Base-by-base conservation (phyloP, 345 rosid species). In the Kandelia obovata region DNA sequence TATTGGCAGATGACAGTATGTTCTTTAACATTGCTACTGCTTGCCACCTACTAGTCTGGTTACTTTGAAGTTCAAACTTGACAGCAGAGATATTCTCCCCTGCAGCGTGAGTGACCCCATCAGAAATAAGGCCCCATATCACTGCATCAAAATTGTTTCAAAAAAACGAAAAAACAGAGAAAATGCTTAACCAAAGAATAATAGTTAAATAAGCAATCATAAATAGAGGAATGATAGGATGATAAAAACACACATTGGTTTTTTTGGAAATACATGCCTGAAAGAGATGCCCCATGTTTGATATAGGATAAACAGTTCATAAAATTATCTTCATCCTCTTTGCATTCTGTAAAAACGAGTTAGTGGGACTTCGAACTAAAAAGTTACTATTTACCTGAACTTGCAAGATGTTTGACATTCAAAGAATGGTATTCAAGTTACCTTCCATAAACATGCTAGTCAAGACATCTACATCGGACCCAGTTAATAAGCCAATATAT, bases 251-350 rank as follows among this genome's bases (percentile, higher is more conserved):
- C 26, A 30, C 13, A 35, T 27, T 32, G 2, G 58, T 17, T 59
- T 53, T 53, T 27, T 27, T 53, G 26, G 53, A 68, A 49, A 77
- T 77, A 84, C 76, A 72, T 67, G 87, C 96, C 87, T 82, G 92
- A 79, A 79, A 92, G 90, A 61, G 86, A 75, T 62, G 93, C 97
- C 61, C 97, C 99, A 71, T 80, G 89, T 60, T 81, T 83, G 76
- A 85, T 73, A 75, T 81, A 77, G 73, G 85, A 79, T 68, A 78
- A 79, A 65, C 72, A 74, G 71, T 34, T 80, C 77, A 68, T 39
- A 65, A 23, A 73, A 71, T 84, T 81, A 74, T 88, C 87, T 52
- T 84, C 92, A 59, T 84, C 81, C 15, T 87, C 97, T 83, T 80
- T 72, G 64, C 66, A 73, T 53, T 60, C 37, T 60, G 72, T 37